phyloP scores from a whole-genome alignment of 495 filamentous ascomycete species.

The Aspergillus asperescens region DNA sequence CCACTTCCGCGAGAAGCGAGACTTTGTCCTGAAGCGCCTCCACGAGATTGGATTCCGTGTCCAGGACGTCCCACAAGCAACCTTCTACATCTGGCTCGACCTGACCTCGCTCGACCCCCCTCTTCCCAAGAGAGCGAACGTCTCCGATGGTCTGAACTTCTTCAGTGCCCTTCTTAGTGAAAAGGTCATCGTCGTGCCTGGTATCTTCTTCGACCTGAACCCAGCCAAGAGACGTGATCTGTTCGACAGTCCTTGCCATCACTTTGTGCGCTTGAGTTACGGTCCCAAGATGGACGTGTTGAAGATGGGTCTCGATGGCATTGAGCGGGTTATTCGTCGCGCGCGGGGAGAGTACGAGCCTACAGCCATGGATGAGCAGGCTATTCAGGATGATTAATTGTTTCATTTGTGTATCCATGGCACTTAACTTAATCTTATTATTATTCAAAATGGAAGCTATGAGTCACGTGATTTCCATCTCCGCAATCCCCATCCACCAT shows the following conservation, averaged over 20 bases:
- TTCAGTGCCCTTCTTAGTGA: constrained; percentile 88
- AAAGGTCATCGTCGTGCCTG: constrained; percentile 92
- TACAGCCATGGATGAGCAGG: constrained; percentile 39
- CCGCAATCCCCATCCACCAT: background rate
- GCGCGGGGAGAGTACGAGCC: constrained; percentile 30
- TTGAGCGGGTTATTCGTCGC: constrained; percentile 65
- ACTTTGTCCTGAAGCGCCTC: constrained; percentile 77
- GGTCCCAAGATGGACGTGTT: constrained; percentile 86
- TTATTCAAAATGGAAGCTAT: background rate
- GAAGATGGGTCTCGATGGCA: constrained; percentile 78
- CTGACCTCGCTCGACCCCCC: constrained; percentile 46
- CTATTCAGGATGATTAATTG: constrained; percentile 35
- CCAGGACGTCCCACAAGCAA: constrained; percentile 74
- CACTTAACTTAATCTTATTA: background rate
- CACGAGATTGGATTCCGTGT: constrained; percentile 78
- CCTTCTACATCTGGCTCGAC: constrained; percentile 88
- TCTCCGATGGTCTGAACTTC: constrained; percentile 92
- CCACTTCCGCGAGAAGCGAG: constrained; percentile 86
- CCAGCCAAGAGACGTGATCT: constrained; percentile 83
- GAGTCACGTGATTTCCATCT: background rate
- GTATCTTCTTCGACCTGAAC: constrained; percentile 82
- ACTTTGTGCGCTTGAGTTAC: constrained; percentile 88
- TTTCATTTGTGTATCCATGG: background rate
- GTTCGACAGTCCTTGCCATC: constrained; percentile 93
- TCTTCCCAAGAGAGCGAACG: constrained; percentile 48